These are phyloP conservation scores for Iris pallida DNA, from an alignment of 116 monocot genomes.

Conservation along the genomic window DNA sequence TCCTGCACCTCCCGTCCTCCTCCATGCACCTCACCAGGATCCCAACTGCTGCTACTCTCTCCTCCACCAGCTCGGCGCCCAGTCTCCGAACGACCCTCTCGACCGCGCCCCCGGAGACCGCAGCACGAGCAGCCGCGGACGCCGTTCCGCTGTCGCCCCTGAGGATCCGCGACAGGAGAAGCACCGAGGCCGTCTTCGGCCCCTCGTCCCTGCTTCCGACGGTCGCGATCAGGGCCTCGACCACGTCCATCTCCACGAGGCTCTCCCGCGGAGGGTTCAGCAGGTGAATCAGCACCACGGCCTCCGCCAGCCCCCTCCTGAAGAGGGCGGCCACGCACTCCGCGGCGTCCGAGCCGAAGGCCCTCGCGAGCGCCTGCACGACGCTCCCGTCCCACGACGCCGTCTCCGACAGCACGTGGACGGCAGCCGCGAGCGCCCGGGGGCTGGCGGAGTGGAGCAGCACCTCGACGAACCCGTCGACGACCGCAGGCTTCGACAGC, in stretches of 20 bases:
- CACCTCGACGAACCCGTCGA: constrained; percentile 55
- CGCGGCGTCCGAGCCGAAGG: constrained; percentile 48
- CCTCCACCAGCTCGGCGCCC: constrained; percentile 34
- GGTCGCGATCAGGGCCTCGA: constrained; percentile 30
- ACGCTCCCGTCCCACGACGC: constrained; percentile 32
- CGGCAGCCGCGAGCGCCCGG: constrained; percentile 17
- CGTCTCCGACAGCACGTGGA: constrained; percentile 42
- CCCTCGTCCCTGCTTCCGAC: constrained; percentile 14
- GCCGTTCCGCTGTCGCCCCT: constrained; percentile 8
- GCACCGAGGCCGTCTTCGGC: constrained; percentile 38
- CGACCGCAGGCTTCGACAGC: constrained; percentile 34
- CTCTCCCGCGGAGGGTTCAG: constrained; percentile 29
- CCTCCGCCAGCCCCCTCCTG: constrained; percentile 47
- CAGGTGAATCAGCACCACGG: constrained; percentile 33
- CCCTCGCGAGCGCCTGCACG: constrained; percentile 38
- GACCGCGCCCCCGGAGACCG: constrained; percentile 28
- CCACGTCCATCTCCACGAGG: constrained; percentile 44
- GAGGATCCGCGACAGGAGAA: constrained; percentile 40
- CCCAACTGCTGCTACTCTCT: constrained; percentile 39
- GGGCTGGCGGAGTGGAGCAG: constrained; percentile 40
- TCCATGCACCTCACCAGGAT: constrained; percentile 47
- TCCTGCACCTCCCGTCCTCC: constrained; percentile 42
- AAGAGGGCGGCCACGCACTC: constrained; percentile 51
- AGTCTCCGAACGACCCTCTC: constrained; percentile 28
- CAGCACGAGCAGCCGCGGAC: constrained; percentile 4